Conservation (phyloP, 768 basidiomycete genomes). For the Daedaleopsis sinensis region DNA sequence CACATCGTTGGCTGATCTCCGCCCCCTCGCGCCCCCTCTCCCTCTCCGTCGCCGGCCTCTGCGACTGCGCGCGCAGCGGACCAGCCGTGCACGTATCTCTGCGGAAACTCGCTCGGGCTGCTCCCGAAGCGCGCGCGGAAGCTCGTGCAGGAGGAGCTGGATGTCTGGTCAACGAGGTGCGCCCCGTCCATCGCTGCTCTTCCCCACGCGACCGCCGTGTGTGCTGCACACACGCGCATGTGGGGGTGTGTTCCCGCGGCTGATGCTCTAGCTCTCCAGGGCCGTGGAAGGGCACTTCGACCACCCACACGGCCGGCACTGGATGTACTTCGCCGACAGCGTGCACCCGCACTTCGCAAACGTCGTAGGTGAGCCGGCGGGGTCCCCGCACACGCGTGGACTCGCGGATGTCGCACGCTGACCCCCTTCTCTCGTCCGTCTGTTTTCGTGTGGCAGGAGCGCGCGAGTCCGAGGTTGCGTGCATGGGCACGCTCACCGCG, state of each 20-base stretch:
- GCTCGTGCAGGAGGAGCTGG: conserved; percentile 80
- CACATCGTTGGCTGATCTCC: background rate
- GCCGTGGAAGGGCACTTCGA: conserved; percentile 88
- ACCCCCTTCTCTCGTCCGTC: too few relatives aligned
- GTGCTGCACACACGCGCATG: background rate
- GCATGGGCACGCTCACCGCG: conserved; percentile 92
- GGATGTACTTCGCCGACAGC: conserved; percentile 77
- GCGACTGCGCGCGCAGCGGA: conserved; percentile 21
- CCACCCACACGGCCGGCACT: conserved; percentile 83
- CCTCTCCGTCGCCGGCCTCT: background rate
- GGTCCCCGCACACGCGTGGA: background rate
- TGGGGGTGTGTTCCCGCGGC: background rate
- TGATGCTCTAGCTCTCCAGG: conserved; percentile 42
- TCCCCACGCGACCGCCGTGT: background rate
- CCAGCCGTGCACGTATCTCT: conserved; percentile 75
- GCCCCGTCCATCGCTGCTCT: conserved; percentile 19
- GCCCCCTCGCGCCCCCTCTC: background rate
- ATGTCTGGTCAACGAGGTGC: conserved; percentile 79
- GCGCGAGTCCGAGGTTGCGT: conserved; percentile 86
- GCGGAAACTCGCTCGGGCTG: conserved; percentile 93
- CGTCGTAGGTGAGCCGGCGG: conserved; percentile 68
- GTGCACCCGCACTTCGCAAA: conserved; percentile 77
- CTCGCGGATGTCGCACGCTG: too few relatives aligned
- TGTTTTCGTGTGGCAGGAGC: conserved; percentile 56
- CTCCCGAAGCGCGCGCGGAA: conserved; percentile 72